Conservation (phyloP, 2,329 filamentous ascomycete genomes). For the Aureobasidium uvarum region DNA sequence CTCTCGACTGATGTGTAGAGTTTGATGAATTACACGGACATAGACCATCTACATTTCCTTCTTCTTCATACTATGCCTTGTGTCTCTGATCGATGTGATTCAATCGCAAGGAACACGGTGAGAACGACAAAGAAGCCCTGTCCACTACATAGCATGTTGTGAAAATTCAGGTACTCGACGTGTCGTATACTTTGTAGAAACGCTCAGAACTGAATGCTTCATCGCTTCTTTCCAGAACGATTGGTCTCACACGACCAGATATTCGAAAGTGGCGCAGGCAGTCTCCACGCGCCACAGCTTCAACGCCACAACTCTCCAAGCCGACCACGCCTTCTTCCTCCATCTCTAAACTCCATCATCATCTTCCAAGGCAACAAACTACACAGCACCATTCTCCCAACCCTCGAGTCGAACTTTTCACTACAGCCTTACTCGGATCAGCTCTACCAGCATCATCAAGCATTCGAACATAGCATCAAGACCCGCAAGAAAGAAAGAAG, state of each 20-base stretch:
- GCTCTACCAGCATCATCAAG: no score
- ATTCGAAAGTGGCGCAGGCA: neutral
- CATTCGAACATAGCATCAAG: no score
- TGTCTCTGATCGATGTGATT: neutral
- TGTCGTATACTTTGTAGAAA: neutral
- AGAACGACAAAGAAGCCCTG: no score
- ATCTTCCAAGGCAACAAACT: neutral
- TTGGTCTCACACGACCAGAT: neutral
- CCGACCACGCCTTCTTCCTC: neutral
- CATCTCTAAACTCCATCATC: neutral
- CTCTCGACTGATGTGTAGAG: neutral
- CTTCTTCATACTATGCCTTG: neutral
- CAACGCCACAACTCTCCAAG: neutral
- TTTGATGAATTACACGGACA: constrained; percentile 17
- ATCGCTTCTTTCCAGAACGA: neutral
- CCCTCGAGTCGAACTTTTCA: no score
- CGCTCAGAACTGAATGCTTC: neutral
- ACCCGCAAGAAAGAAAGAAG: neutral
- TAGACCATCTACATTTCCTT: constrained; percentile 4
- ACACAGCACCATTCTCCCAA: no score
- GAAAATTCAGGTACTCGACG: no score
- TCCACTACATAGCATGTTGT: no score
- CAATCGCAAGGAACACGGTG: neutral
- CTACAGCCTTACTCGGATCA: no score
- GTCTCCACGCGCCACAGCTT: neutral